These are phyloP conservation scores for Trametes pubescens DNA, from an alignment of 1,284 basidiomycete genomes.

Conservation along the genomic window DNA sequence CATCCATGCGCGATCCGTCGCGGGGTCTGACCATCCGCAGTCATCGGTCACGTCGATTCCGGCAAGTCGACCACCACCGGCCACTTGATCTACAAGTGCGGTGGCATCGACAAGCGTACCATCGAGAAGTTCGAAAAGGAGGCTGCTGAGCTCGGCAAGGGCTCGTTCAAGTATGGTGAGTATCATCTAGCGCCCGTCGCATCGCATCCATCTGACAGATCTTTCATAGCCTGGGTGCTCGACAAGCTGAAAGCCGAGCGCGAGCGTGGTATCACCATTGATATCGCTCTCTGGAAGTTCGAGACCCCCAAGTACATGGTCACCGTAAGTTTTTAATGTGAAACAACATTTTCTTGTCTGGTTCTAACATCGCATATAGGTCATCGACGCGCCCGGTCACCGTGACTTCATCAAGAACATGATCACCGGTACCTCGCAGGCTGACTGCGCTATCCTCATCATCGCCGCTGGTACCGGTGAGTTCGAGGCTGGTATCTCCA, in stretches of 20 bases:
- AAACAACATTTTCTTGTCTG: not conserved
- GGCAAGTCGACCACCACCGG: slow-evolving; percentile 99
- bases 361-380: slow-evolving; percentile 52
- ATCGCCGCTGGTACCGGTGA: slow-evolving; percentile 99
- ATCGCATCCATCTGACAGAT: slow-evolving; percentile 30
- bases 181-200: slow-evolving; percentile 33
- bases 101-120: slow-evolving; percentile 99
- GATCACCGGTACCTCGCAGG: slow-evolving; percentile 99
- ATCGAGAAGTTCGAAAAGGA: slow-evolving; percentile 99
- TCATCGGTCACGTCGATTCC: slow-evolving; percentile 98
- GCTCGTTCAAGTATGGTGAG: slow-evolving; percentile 98
- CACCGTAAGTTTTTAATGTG: slow-evolving; percentile 65
- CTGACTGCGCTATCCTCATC: slow-evolving; percentile 99
- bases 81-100: slow-evolving; percentile 99
- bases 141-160: slow-evolving; percentile 99
- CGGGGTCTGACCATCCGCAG: slow-evolving; percentile 44
- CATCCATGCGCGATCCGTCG: slow-evolving; percentile 1
- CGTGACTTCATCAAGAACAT: slow-evolving; percentile 99
- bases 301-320: slow-evolving; percentile 95
- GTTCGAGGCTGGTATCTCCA: slow-evolving; percentile 99
- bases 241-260: slow-evolving; percentile 99
- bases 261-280: slow-evolving; percentile 99
- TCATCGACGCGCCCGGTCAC: slow-evolving; percentile 99
- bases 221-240: slow-evolving; percentile 92
- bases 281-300: slow-evolving; percentile 99